Percentiles rank a stretch among this genome's conserved stretches.
phyloP scores from a whole-genome alignment of 306 rosid genomes.

The Ziziphus jujuba region DNA sequence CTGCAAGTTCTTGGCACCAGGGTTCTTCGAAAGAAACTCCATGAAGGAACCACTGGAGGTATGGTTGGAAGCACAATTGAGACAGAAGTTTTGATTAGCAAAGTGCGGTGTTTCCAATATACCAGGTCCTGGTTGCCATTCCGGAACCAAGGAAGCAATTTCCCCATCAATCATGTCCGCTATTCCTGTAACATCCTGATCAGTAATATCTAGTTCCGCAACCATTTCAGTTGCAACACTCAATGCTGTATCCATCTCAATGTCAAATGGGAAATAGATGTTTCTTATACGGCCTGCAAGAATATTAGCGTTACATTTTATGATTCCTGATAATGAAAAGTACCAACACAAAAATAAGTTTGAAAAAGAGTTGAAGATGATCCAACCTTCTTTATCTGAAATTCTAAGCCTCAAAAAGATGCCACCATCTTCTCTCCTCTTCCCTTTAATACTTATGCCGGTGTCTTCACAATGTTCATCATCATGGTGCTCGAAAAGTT shows the following conservation, averaged over 20 bases:
- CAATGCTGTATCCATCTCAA: conserved; percentile 74
- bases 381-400: conserved; percentile 86
- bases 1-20: conserved; percentile 37
- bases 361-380: conserved; percentile 9
- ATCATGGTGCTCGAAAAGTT: conserved; percentile 72
- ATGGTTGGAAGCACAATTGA: conserved; percentile 55
- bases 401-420: conserved; percentile 81
- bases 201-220: conserved; percentile 86
- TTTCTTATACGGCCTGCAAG: conserved; percentile 75
- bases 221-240: conserved; percentile 94
- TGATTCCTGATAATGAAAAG: conserved; percentile 14
- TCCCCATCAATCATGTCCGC: conserved; percentile 97
- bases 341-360: conserved; percentile 8
- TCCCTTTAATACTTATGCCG: conserved; percentile 80
- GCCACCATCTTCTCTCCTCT: conserved; percentile 61
- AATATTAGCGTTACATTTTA: conserved; percentile 14
- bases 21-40: conserved; percentile 42
- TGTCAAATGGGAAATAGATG: conserved; percentile 82
- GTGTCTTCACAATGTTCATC: conserved; percentile 62
- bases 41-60: conserved; percentile 50
- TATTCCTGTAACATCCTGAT: conserved; percentile 78
- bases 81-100: conserved; percentile 50
- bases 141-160: conserved; percentile 77
- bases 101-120: conserved; percentile 56
- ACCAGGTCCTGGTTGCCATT: conserved; percentile 68